These are phyloP conservation scores for Penstemon barbatus DNA, from an alignment of 257 asterid genomes.

Conservation along the genomic window DNA sequence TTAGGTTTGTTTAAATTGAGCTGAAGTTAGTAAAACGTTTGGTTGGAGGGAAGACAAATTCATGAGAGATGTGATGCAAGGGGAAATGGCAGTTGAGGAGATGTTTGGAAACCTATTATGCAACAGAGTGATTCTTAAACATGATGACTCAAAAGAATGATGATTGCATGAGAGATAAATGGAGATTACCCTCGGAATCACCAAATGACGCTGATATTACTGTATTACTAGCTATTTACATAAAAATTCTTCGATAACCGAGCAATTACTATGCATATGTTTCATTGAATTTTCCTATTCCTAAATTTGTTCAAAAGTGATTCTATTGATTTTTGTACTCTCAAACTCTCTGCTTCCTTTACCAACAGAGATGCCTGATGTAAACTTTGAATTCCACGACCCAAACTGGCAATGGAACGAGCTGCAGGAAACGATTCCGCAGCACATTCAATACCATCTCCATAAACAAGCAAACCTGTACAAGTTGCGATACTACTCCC, in stretches of 20 bases:
- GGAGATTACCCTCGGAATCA: not conserved
- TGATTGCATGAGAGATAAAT: not conserved
- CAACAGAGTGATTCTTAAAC: conserved; percentile 2
- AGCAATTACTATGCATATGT: no score
- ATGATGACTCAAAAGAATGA: not conserved
- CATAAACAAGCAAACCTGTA: conserved; percentile 62
- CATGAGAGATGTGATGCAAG: no score
- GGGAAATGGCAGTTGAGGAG: no score
- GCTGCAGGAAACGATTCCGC: conserved; percentile 85
- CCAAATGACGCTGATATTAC: not conserved
- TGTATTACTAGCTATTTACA: no score
- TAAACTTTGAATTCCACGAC: conserved; percentile 78
- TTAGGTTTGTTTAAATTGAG: no score
- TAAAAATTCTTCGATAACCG: no score
- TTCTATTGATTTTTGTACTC: conserved; percentile 67
- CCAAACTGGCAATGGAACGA: conserved; percentile 86
- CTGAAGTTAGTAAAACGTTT: no score
- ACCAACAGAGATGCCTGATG: conserved; percentile 68
- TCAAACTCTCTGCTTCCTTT: conserved; percentile 59
- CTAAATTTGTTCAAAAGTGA: conserved; percentile 61
- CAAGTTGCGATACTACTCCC: conserved; percentile 92
- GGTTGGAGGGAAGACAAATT: no score
- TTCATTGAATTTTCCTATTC: conserved; percentile 45
- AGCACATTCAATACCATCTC: conserved; percentile 94
- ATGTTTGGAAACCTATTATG: not conserved